Base-by-base conservation (phyloP, 805 yeast species). In the Sugiyamaella lignohabitans region DNA sequence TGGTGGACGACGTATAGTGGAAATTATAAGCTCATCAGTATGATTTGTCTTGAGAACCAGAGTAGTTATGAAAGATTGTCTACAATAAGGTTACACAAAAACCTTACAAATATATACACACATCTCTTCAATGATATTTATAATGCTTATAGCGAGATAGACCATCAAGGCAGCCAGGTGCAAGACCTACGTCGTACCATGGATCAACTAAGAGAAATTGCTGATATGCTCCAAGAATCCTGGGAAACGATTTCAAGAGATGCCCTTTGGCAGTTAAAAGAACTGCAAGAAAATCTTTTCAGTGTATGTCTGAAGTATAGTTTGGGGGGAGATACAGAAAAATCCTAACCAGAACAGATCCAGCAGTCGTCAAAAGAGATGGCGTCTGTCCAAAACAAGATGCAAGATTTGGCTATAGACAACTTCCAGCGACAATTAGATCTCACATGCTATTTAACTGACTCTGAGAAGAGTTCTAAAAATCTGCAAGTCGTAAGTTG, bases 1-100 rank as follows among this genome's bases (percentile, higher is more conserved):
- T 78, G 82, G 73, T 83, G 91, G 91, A 81, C 88, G 0, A 78
- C 82, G 0, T 82, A 74, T 57, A 80, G 80, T 51, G 87, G 87
- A 0, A 75, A 81, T 55, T 81, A 76, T 59, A 70, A 79, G 40
- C 71, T 74, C 27, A 64, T 82, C 2, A 67, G 75, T 1, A 67
- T 70, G 1, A 64, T 80, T 0, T 83, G 88, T 55, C 22, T 35
- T 4, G 62, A 59, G 40, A 50, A 55, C 41, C 51, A 46, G 22
- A 55, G 53, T 1, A 53, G 52, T 6, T 51, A 45, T 20, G 63
- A 55, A 39, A 19, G 18, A 14, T 53, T 50, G 24, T 21, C 44
- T 19, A 27, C 46, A 11, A 27, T 54, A 18, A 17, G 30, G 3
- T 23, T 50, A 5, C 43, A 53, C 37, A 29, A 22, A 21, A 43